phyloP scores from a whole-genome alignment of 2,329 filamentous ascomycete species.

The Aureobasidium sp. region DNA sequence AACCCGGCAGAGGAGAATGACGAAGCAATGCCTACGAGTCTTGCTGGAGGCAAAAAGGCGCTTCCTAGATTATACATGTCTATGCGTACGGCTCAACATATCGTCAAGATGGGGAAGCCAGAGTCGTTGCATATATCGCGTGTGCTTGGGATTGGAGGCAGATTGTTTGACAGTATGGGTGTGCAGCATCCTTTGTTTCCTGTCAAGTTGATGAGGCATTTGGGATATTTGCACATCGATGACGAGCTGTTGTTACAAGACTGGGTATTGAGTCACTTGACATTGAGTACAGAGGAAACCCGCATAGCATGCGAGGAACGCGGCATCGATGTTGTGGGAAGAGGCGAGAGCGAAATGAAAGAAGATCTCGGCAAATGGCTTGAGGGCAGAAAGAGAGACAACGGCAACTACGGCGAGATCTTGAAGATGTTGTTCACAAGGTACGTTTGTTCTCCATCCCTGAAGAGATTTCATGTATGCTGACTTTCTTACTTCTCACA shows the following conservation, averaged over 20 bases:
- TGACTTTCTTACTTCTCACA: background rate
- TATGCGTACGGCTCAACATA: background rate
- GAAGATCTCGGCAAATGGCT: constrained; percentile 35
- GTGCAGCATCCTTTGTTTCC: constrained; percentile 47
- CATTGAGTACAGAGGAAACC: constrained; percentile 36
- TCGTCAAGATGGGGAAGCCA: constrained; percentile 16
- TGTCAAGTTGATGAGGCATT: constrained; percentile 44
- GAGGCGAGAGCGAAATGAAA: constrained; percentile 23
- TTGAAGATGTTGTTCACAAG: constrained; percentile 30
- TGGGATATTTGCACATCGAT: constrained; percentile 62
- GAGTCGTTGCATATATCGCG: constrained; percentile 37
- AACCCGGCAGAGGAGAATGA: constrained; percentile 29
- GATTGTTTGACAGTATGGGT: constrained; percentile 38
- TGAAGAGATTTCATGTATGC: background rate
- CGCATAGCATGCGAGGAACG: constrained; percentile 32
- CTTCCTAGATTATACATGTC: background rate
- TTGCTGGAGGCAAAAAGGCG: constrained; percentile 31
- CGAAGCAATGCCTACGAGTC: constrained; percentile 42
- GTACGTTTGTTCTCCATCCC: constrained; percentile 20
- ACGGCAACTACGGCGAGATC: constrained; percentile 23
- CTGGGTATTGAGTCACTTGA: constrained; percentile 45
- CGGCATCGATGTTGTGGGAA: constrained; percentile 28
- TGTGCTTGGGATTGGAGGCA: constrained; percentile 33
- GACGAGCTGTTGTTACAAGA: constrained; percentile 55
- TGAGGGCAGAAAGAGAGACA: constrained; percentile 32